These are phyloP conservation scores for Pichia paraexigua DNA, from an alignment of 805 yeast genomes.

Conservation along the genomic window DNA sequence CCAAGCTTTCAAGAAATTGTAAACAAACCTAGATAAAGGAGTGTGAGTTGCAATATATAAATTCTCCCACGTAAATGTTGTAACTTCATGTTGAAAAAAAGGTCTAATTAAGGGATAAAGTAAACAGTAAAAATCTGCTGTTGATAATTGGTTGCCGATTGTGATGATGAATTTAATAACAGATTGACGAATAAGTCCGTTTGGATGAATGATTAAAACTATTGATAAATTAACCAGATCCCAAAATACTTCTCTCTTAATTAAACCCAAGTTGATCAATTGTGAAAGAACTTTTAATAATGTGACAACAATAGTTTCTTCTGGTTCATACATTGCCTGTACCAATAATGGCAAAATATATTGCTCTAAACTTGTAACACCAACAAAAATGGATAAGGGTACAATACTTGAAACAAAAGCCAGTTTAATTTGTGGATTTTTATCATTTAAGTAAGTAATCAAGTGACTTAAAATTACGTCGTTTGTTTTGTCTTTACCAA, in stretches of 20 bases:
- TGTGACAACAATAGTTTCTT: constrained; percentile 68
- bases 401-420: constrained; percentile 67
- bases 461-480: constrained; percentile 85
- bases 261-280: constrained; percentile 47
- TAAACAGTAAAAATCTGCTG: constrained; percentile 79
- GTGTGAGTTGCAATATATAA: constrained; percentile 59
- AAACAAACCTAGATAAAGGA: constrained; percentile 61
- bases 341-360: constrained; percentile 77
- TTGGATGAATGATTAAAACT: constrained; percentile 73
- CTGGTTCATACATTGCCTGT: constrained; percentile 78
- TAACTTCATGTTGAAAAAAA: constrained; percentile 68
- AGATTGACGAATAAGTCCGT: constrained; percentile 73
- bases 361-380: constrained; percentile 75
- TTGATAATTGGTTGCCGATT: constrained; percentile 51
- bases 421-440: constrained; percentile 55
- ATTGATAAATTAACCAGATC: constrained; percentile 44
- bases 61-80: constrained; percentile 56
- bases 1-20: constrained; percentile 63
- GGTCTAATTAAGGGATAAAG: constrained; percentile 74
- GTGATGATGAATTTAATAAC: constrained; percentile 54
- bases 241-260: constrained; percentile 44
- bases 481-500: constrained; percentile 82
- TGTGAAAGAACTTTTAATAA: constrained; percentile 56
- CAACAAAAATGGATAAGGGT: constrained; percentile 71
- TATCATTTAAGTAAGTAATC: constrained; percentile 84